Percentiles rank a stretch among this genome's conserved stretches.
Evolutionary conservation across 768 basidiomycete species (phyloP).

Genomic region (Leccinum barrowsii): DNA sequence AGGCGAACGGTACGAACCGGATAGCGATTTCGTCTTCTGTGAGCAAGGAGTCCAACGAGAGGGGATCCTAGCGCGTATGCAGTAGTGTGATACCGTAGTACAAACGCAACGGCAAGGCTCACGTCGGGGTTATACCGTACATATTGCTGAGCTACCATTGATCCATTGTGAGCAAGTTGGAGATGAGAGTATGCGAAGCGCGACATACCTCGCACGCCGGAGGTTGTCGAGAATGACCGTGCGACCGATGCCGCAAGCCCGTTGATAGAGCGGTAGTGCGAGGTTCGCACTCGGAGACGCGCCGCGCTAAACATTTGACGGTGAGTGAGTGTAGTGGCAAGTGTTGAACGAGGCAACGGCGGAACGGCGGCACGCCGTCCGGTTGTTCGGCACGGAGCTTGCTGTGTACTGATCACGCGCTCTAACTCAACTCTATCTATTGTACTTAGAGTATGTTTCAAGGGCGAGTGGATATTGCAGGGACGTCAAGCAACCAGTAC

Average conservation of each 20-base stretch:
- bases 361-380: too few relatives aligned
- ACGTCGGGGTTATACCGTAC: slow-evolving; percentile 21
- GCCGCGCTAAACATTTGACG: slow-evolving; percentile 1
- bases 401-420: not conserved
- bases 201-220: slow-evolving; percentile 17
- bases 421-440: not conserved
- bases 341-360: not conserved
- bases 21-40: slow-evolving; percentile 90
- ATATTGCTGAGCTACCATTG: slow-evolving; percentile 16
- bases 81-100: slow-evolving; percentile 4
- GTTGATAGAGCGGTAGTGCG: slow-evolving; percentile 7
- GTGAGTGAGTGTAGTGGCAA: not conserved
- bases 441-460: not conserved
- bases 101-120: slow-evolving; percentile 2
- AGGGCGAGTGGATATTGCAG: not conserved
- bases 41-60: slow-evolving; percentile 73
- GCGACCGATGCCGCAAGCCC: slow-evolving; percentile 5
- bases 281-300: slow-evolving; percentile 3
- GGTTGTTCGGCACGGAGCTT: slow-evolving; percentile 18
- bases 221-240: slow-evolving; percentile 22
- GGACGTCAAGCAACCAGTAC: slow-evolving; percentile 1
- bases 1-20: slow-evolving; percentile 46
- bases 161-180: not conserved
- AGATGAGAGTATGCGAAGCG: not conserved
- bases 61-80: slow-evolving; percentile 61